phyloP scores from a whole-genome alignment of 2,329 filamentous ascomycete genomes.

The Penicillium sp. region DNA sequence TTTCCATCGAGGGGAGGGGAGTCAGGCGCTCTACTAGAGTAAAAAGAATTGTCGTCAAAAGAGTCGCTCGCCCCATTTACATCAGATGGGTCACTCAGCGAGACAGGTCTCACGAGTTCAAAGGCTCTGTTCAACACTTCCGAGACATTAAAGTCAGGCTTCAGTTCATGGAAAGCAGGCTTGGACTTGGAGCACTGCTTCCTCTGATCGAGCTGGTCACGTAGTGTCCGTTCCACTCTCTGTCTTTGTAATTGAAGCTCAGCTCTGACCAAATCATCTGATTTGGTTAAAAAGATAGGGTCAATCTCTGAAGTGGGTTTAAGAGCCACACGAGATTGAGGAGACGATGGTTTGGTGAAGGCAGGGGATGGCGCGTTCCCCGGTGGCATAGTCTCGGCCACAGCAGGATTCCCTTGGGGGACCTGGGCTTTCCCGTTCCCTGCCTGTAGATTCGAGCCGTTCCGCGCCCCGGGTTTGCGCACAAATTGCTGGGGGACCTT shows the following conservation, averaged over 20 bases:
- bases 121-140: slow-evolving; percentile 67
- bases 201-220: slow-evolving; percentile 68
- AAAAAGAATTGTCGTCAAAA: slow-evolving; percentile 89
- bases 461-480: slow-evolving; percentile 37
- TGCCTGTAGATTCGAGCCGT: slow-evolving; percentile 29
- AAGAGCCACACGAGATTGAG: slow-evolving; percentile 37
- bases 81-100: slow-evolving; percentile 48
- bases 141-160: slow-evolving; percentile 62
- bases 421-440: slow-evolving; percentile 14
- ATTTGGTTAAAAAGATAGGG: slow-evolving; percentile 78
- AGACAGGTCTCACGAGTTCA: slow-evolving; percentile 63
- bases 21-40: slow-evolving; percentile 83
- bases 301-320: slow-evolving; percentile 64
- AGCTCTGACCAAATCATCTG: slow-evolving; percentile 73
- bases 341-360: slow-evolving; percentile 20
- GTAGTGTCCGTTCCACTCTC: slow-evolving; percentile 69
- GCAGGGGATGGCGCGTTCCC: slow-evolving; percentile 20
- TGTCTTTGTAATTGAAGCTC: slow-evolving; percentile 75
- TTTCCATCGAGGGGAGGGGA: slow-evolving; percentile 52
- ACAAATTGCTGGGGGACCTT: slow-evolving; percentile 52
- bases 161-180: slow-evolving; percentile 48
- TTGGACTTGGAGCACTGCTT: slow-evolving; percentile 46
- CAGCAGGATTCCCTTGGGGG: slow-evolving; percentile 12
- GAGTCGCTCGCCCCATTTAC: slow-evolving; percentile 67
- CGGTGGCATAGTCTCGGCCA: slow-evolving; percentile 17